Evolutionary conservation across 106 monocot species (phyloP), one percentile per base, ranked within the genome.

Genomic region (Apostasia ramifera): DNA sequence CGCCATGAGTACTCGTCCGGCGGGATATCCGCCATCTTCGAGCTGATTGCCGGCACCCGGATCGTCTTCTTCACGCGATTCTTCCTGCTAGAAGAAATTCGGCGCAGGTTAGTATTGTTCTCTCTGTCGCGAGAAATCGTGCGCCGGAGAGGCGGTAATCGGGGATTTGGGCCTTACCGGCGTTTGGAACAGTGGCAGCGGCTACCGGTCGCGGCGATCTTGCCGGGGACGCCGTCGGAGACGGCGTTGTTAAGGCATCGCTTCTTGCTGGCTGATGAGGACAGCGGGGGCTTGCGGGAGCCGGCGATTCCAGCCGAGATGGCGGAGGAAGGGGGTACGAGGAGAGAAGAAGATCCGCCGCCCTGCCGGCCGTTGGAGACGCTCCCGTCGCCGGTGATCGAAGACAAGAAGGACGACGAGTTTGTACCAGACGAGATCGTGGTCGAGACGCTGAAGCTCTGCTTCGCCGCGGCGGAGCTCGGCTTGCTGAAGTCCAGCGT

Each of bases 161-260:
- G 26, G 26, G 26, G 26, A 37, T 11, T 44, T 3, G 40, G 50
- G 7, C 13, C 3, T 55, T 75, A 88, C 93, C 93, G 79, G 26
- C 73, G 74, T 73, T 94, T 94, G 8, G 89, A 84, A 74, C 93
- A 94, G 70, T 94, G 93, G 82, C 93, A 94, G 13, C 89, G 79
- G 57, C 81, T 80, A 47, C 83, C 80, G 60, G 77, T 71, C 55
- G 56, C 54, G 13, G 51, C 57, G 74, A 49, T 53, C 12, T 67
- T 81, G 11, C 71, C 84, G 67, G 71, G 37, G 54, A 59, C 12
- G 12, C 74, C 67, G 26, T 75, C 85, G 55, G 85, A 81, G 70
- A 81, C 81, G 26, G 75, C 78, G 67, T 89, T 89, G 50, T 45
- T 72, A 40, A 66, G 68, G 66, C 71, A 71, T 73, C 93, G 89